A percentile compares a stretch with the other conserved stretches of the same genome.
phyloP scores from a whole-genome alignment of 2,329 filamentous ascomycete genomes.

The Ophiostoma tasmaniense region DNA sequence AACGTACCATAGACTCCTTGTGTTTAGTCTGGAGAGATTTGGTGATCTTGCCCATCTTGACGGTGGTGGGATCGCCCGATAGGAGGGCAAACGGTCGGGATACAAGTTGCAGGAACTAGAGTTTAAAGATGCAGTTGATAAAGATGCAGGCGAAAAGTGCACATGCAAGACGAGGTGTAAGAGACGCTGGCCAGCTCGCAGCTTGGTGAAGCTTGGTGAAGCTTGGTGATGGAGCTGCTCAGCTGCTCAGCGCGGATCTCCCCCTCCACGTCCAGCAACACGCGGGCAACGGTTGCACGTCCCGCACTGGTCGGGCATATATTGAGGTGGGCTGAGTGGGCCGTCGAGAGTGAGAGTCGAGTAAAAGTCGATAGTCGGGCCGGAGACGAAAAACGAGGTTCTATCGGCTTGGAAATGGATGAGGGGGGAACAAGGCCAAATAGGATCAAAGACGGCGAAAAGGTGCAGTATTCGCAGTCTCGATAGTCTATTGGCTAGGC shows the following conservation, averaged over 20 bases:
- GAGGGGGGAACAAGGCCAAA: background rate
- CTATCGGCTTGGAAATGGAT: background rate
- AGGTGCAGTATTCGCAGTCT: slow-evolving; percentile 12
- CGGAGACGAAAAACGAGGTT: background rate
- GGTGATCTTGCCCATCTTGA: slow-evolving; percentile 60
- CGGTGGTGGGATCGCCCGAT: slow-evolving; percentile 5
- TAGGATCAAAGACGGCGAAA: slow-evolving; percentile 5
- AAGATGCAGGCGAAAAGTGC: background rate
- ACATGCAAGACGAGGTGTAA: background rate
- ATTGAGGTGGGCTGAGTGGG: background rate
- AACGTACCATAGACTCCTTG: slow-evolving; percentile 55
- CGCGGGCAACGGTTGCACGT: slow-evolving; percentile 9
- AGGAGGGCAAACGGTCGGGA: background rate
- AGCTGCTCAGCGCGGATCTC: slow-evolving; percentile 10
- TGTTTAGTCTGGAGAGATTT: slow-evolving; percentile 61
- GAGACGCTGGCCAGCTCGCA: background rate
- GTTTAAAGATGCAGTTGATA: background rate
- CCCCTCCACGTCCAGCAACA: slow-evolving; percentile 16
- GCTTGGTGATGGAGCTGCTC: background rate
- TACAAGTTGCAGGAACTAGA: no score
- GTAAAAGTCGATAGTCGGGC: background rate
- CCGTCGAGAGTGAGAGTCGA: background rate
- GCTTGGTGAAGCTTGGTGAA: background rate
- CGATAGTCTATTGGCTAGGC: background rate
- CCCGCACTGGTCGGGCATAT: slow-evolving; percentile 14